These are phyloP conservation scores for Quercus alba DNA, from an alignment of 306 rosid genomes.

Conservation along the genomic window DNA sequence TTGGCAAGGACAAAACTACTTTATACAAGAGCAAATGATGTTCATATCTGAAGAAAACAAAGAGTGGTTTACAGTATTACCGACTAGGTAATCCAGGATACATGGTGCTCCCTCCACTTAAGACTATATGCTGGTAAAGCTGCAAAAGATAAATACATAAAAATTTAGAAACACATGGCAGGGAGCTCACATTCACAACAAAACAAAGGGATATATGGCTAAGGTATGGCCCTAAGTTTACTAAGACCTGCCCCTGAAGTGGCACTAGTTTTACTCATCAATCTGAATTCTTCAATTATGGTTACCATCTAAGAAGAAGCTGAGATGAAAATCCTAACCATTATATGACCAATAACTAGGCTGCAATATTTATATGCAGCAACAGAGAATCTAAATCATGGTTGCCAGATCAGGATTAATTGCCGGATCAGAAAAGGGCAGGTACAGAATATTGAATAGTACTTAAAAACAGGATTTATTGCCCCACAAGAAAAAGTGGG, in stretches of 20 bases:
- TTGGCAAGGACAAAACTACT: conserved; percentile 6
- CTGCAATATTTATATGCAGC: background rate
- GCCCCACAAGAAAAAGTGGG: background rate
- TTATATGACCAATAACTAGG: background rate
- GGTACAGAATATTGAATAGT: background rate
- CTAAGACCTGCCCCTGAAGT: background rate
- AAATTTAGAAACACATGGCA: conserved; percentile 1
- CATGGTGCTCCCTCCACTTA: conserved; percentile 99
- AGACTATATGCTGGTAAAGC: conserved; percentile 98
- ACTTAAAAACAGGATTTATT: background rate
- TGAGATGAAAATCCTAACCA: conserved; percentile 8
- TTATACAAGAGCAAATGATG: background rate
- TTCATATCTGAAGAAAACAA: conserved; percentile 14
- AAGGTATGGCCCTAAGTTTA: background rate
- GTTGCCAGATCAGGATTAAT: background rate
- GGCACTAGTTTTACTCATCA: conserved; percentile 12
- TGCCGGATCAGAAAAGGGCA: background rate
- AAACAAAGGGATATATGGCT: conserved; percentile 12
- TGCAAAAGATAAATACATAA: conserved; percentile 40
- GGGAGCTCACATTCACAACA: conserved; percentile 19
- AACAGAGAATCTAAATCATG: background rate
- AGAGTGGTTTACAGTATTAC: conserved; percentile 46
- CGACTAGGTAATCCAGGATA: conserved; percentile 99
- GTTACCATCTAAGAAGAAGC: conserved; percentile 9
- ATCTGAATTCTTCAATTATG: conserved; percentile 19